phyloP scores from a whole-genome alignment of 1,284 basidiomycete species.

The Ceratobasidium papillatum region DNA sequence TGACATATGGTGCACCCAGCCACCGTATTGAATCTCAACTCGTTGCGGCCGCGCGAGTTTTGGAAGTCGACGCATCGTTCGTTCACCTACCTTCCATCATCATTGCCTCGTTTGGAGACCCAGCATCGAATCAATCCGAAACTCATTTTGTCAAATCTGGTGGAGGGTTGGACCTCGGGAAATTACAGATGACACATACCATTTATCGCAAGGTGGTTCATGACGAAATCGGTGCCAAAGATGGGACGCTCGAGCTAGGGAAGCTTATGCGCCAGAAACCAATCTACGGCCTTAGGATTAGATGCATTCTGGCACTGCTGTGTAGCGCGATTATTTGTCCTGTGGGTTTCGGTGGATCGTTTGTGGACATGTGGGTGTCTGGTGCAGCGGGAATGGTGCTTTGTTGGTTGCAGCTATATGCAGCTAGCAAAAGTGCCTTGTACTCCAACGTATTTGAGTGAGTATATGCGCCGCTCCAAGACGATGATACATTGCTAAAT shows the following conservation, averaged over 20 bases:
- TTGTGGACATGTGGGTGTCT: constrained; percentile 82
- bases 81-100: constrained; percentile 82
- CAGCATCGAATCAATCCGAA: constrained; percentile 73
- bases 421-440: constrained; percentile 75
- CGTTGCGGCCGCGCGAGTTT: constrained; percentile 76
- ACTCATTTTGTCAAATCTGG: constrained; percentile 82
- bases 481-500: constrained; percentile 42
- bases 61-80: constrained; percentile 84
- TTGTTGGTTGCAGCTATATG: constrained; percentile 72
- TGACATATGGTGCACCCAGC: constrained; percentile 74
- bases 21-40: constrained; percentile 76
- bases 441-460: constrained; percentile 92
- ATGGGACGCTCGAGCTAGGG: constrained; percentile 65
- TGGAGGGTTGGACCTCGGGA: constrained; percentile 78
- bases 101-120: constrained; percentile 83
- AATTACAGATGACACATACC: constrained; percentile 76
- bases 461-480: constrained; percentile 53
- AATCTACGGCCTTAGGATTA: constrained; percentile 64
- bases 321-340: constrained; percentile 81
- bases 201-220: constrained; percentile 84
- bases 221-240: constrained; percentile 81
- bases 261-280: constrained; percentile 62
- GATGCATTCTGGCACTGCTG: constrained; percentile 72
- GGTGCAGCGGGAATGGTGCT: constrained; percentile 72
- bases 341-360: constrained; percentile 83